phyloP scores from a whole-genome alignment of 495 filamentous ascomycete species.

The Talaromyces nanjingensis region DNA sequence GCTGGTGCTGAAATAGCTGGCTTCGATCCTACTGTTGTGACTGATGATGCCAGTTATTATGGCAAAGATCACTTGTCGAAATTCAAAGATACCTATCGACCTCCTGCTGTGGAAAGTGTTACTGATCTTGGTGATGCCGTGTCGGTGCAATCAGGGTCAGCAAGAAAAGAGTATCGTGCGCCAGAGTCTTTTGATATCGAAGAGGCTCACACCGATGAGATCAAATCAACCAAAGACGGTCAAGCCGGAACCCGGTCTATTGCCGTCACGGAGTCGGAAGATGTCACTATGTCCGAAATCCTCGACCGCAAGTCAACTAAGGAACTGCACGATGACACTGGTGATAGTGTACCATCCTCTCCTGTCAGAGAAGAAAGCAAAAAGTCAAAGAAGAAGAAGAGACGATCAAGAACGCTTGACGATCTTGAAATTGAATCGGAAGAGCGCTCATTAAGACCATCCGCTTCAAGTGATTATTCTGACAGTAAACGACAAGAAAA shows the following conservation, averaged over 20 bases:
- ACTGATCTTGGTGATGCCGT: slow-evolving; percentile 1
- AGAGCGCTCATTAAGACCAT: slow-evolving; percentile 14
- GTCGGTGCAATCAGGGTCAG: background rate
- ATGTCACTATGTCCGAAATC: background rate
- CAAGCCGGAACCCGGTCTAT: background rate
- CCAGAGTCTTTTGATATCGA: background rate
- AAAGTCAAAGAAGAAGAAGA: slow-evolving; percentile 18
- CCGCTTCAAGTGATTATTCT: background rate
- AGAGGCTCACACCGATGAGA: background rate
- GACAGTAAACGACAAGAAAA: background rate
- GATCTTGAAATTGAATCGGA: slow-evolving; percentile 21
- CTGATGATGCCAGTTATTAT: slow-evolving; percentile 56
- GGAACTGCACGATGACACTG: background rate
- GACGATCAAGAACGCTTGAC: slow-evolving; percentile 16
- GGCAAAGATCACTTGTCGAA: slow-evolving; percentile 58
- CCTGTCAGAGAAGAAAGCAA: slow-evolving; percentile 13
- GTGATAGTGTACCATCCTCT: slow-evolving; percentile 21
- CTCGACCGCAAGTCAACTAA: background rate
- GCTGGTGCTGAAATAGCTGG: slow-evolving; percentile 60
- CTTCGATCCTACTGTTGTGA: slow-evolving; percentile 65
- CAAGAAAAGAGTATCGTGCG: background rate
- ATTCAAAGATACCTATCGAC: slow-evolving; percentile 33
- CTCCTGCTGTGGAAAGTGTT: slow-evolving; percentile 32
- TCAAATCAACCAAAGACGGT: background rate
- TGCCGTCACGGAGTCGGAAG: background rate